phyloP scores from a whole-genome alignment of 2,329 filamentous ascomycete genomes.

The Camptophora hylomeconis region DNA sequence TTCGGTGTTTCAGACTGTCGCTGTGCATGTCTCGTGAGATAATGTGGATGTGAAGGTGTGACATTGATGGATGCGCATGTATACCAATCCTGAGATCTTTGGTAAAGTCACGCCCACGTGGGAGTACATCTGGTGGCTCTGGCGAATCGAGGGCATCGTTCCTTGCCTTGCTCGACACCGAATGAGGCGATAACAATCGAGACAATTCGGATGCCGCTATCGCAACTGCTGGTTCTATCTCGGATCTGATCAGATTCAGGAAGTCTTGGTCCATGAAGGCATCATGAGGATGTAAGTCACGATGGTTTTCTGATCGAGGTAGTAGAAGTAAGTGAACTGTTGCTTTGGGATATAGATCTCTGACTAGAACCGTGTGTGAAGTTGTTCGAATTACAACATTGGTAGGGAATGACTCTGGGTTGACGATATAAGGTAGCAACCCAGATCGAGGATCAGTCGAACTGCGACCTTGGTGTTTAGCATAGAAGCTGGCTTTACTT shows the following conservation, averaged over 20 bases:
- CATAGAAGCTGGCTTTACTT: too few relatives aligned
- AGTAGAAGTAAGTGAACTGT: constrained; percentile 79
- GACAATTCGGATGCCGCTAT: constrained; percentile 41
- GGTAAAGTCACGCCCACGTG: constrained; percentile 56
- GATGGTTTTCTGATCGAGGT: constrained; percentile 52
- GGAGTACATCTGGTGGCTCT: constrained; percentile 15
- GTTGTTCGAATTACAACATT: constrained; percentile 50
- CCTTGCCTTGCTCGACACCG: constrained; percentile 50
- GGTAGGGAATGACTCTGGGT: constrained; percentile 47
- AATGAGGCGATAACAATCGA: constrained; percentile 18
- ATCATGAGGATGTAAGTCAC: constrained; percentile 58
- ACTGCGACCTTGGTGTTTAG: constrained; percentile 7
- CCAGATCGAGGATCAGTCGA: constrained; percentile 28
- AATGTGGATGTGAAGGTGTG: constrained; percentile 80
- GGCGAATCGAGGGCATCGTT: constrained; percentile 50
- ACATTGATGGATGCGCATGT: constrained; percentile 84
- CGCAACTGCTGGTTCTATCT: constrained; percentile 46
- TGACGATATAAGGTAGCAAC: constrained; percentile 52
- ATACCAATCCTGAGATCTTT: constrained; percentile 64
- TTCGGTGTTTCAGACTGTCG: constrained; percentile 58
- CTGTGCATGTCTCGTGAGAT: constrained; percentile 69
- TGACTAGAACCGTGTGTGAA: constrained; percentile 60
- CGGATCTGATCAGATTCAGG: constrained; percentile 47
- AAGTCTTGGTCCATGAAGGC: constrained; percentile 49
- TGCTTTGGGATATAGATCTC: constrained; percentile 77